Evolutionary conservation across 768 basidiomycete genomes (phyloP), one percentile per base, ranked within the genome.

Genomic region (Coprinopsis marcescibilis): DNA sequence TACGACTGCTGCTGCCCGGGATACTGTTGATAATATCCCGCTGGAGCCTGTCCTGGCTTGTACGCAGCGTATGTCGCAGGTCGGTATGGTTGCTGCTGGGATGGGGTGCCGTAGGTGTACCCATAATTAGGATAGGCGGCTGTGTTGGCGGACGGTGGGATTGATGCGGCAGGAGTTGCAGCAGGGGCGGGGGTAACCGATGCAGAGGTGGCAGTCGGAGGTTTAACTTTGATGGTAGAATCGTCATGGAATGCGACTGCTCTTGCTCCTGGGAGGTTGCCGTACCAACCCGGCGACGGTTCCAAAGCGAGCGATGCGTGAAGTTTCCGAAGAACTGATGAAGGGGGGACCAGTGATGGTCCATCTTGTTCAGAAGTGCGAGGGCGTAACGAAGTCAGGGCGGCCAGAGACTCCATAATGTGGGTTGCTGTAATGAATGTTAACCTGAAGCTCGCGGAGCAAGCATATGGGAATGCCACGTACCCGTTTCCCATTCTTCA

Each of bases 401-500:
- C 52, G 2, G 74, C 69, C 45, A 92, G 70, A 10, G 89, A 88
- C 46, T 84, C 73, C 45, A 83, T 57, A 47, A 90, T 88, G 45
- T 78, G 72, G 60, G 84, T 80, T 17, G 89, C 89, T 90, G 58
- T 30, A 47, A 45, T 44, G 55, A 36, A 25, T 42, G 51, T 34
- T 25, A 42, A n/a, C n/a, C n/a, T n/a, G 48, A 55, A 57, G 51
- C 33, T 49, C 45, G 46, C 29, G 51, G 27, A 48, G 53, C 29
- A 36, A 23, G 24, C 50, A 49, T n/a, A 45, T 33, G 33, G 27
- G 43, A 37, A 41, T 26, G 46, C 46, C 33, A 62, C 82, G 53
- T 57, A 89, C 89, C 89, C 50, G 77, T 78, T 53, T 87, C 81
- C 84, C 84, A 89, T 60, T 92, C 89, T 61, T 89, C 88, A 10